Evolutionary conservation across 139 green algal genomes (phyloP).

Genomic region (Eudorina sp.): DNA sequence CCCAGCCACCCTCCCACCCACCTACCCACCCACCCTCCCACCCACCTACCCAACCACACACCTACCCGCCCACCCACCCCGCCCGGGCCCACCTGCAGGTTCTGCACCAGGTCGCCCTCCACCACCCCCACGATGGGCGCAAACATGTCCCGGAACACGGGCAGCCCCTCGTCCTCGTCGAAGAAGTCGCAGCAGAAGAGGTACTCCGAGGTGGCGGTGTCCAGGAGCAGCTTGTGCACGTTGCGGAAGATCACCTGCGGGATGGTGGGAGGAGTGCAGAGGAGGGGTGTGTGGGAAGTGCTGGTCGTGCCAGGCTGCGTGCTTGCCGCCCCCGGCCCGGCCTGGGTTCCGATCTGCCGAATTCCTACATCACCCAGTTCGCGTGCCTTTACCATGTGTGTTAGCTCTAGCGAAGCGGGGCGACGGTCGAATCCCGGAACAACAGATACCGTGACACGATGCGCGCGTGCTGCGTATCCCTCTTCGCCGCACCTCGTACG

Average conservation of each 20-base stretch:
- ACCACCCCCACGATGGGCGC: conserved; percentile 81
- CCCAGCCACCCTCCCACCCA: too few relatives aligned
- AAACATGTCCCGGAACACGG: conserved; percentile 85
- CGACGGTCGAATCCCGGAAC: too few relatives aligned
- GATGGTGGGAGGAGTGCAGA: neutral
- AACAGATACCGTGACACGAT: too few relatives aligned
- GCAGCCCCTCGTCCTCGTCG: conserved; percentile 71
- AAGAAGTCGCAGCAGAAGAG: conserved; percentile 97
- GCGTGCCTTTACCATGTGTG: too few relatives aligned
- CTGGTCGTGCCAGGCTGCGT: too few relatives aligned
- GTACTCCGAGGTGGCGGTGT: conserved; percentile 93
- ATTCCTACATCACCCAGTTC: too few relatives aligned
- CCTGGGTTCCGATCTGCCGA: too few relatives aligned
- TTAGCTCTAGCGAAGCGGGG: too few relatives aligned
- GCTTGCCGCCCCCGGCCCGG: too few relatives aligned
- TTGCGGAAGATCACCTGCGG: conserved; percentile 89
- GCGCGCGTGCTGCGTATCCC: too few relatives aligned
- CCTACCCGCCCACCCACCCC: neutral
- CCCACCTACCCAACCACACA: neutral
- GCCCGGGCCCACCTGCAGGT: conserved; percentile 64
- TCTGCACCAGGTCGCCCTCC: conserved; percentile 74
- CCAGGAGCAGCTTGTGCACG: conserved; percentile 95
- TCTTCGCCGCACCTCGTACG: conserved; percentile 90
- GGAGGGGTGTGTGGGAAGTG: neutral
- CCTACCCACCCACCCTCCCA: neutral